phyloP scores from a whole-genome alignment of 768 basidiomycete species.

The Multifurca ochricompacta region DNA sequence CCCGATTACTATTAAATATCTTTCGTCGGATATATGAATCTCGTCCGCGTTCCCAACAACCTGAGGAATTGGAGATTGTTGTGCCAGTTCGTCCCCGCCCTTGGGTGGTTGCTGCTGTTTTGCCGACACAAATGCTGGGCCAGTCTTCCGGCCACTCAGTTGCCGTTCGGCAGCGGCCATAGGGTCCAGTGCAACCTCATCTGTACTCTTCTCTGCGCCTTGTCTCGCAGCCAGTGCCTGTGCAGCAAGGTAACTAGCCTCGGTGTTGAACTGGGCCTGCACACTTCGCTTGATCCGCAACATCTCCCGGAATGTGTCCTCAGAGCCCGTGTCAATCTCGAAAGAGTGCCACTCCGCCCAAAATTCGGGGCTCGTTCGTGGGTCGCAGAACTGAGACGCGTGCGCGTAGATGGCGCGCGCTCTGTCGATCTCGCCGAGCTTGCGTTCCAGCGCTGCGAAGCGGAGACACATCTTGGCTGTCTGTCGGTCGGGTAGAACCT shows the following conservation, averaged over 20 bases:
- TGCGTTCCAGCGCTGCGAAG: slow-evolving; percentile 92
- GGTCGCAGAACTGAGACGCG: slow-evolving; percentile 98
- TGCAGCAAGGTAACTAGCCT: slow-evolving; percentile 86
- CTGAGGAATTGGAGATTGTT: not conserved
- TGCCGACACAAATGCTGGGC: slow-evolving; percentile 74
- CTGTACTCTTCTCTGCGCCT: slow-evolving; percentile 42
- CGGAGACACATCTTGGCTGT: slow-evolving; percentile 97
- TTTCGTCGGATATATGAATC: slow-evolving; percentile 84
- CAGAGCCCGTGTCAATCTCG: slow-evolving; percentile 97
- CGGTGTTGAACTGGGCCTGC: slow-evolving; percentile 98
- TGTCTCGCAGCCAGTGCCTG: slow-evolving; percentile 71
- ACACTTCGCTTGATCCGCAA: slow-evolving; percentile 95
- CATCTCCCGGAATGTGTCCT: slow-evolving; percentile 97
- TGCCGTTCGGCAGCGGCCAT: slow-evolving; percentile 84
- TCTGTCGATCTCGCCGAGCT: slow-evolving; percentile 97
- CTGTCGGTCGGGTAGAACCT: slow-evolving; percentile 86
- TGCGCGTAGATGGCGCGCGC: slow-evolving; percentile 96
- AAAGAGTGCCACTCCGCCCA: slow-evolving; percentile 97
- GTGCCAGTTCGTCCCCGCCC: slow-evolving; percentile 23
- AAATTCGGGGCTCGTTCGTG: slow-evolving; percentile 83
- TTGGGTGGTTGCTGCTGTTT: slow-evolving; percentile 38
- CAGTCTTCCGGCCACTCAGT: slow-evolving; percentile 41
- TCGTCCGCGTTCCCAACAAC: slow-evolving; percentile 60
- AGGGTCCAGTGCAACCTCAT: slow-evolving; percentile 46
- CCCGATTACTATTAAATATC: slow-evolving; percentile 29